Evolutionary conservation across 2,329 filamentous ascomycete species (phyloP).

Genomic region (Nigrospora osmanthi): DNA sequence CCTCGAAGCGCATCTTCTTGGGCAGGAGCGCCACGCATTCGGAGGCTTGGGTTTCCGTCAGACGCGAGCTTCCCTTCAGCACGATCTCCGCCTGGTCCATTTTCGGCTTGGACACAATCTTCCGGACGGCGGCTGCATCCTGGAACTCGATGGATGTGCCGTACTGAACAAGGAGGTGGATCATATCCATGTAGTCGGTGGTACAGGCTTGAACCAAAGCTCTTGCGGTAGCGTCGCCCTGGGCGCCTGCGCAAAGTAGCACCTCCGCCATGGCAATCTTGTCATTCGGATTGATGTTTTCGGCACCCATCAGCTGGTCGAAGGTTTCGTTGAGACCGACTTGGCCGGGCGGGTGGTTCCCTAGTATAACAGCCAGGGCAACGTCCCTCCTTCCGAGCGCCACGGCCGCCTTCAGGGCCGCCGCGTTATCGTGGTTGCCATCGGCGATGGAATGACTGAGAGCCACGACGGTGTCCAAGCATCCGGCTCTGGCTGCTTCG

Average conservation of each 20-base stretch:
- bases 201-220: constrained; percentile 41
- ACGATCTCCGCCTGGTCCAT: constrained; percentile 38
- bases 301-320: constrained; percentile 33
- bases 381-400: constrained; percentile 43
- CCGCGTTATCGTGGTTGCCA: constrained; percentile 40
- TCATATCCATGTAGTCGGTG: constrained; percentile 45
- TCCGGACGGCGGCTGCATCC: constrained; percentile 39
- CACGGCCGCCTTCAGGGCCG: constrained; percentile 44
- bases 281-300: constrained; percentile 36
- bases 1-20: constrained; percentile 34
- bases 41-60: constrained; percentile 38
- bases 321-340: constrained; percentile 43
- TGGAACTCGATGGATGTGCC: constrained; percentile 48
- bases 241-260: constrained; percentile 49
- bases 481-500: constrained; percentile 41
- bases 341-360: constrained; percentile 40
- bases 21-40: constrained; percentile 41
- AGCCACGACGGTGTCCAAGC: constrained; percentile 39
- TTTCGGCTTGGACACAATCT: constrained; percentile 37
- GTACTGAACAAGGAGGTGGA: constrained; percentile 41
- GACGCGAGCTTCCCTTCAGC: constrained; percentile 31
- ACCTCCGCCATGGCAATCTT: constrained; percentile 47
- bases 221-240: constrained; percentile 39
- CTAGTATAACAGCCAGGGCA: constrained; percentile 45
- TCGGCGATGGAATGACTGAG: constrained; percentile 46